Evolutionary conservation across 169 alveolate genomes (phyloP), one percentile per base, ranked within the genome.

Genomic region (Plasmodium blacklocki): DNA sequence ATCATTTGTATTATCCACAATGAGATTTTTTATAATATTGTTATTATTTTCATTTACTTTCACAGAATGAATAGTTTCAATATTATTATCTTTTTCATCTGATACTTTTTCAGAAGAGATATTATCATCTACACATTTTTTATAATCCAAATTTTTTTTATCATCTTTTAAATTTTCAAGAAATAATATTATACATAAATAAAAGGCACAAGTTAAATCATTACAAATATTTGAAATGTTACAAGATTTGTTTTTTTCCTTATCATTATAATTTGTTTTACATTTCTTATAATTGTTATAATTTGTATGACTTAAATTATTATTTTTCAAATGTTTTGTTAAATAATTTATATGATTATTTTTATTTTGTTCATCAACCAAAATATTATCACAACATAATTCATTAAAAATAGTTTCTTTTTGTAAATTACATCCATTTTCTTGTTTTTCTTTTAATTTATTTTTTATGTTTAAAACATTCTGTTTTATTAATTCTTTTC

Each of bases 401-500:
- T 14, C 83, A 66, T 80, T 76, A 32, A 76, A 21, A 14, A 4
- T 43, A 18, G 52, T 29, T 19, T 50, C 83, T 32, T 80, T 43
- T n/a, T 56, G 47, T 39, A 0, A 39, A 39, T 39, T 39, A 39
- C 2, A 39, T 39, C 5, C 47, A 39, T 39, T 39, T 39, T 39
- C 47, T 64, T 76, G 67, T 5, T 54, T 67, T 68, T 54, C 63
- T 19, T 45, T 83, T 68, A 83, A 26, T 68, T 56, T 83, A 9
- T 67, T 12, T 15, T 68, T 83, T 68, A 83, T 83, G 15, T 83
- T 68, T 3, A 32, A 73, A 32, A 83, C 70, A 58, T 68, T 83
- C 54, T 83, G 73, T 68, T 68, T 50, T 21, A 83, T 83, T 32
- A 54, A 54, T 67, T 80, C 70, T 19, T 80, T 80, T 83, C 19